Conservation (phyloP, 1,139 yeast genomes). For the Pneumocystis sp. region DNA sequence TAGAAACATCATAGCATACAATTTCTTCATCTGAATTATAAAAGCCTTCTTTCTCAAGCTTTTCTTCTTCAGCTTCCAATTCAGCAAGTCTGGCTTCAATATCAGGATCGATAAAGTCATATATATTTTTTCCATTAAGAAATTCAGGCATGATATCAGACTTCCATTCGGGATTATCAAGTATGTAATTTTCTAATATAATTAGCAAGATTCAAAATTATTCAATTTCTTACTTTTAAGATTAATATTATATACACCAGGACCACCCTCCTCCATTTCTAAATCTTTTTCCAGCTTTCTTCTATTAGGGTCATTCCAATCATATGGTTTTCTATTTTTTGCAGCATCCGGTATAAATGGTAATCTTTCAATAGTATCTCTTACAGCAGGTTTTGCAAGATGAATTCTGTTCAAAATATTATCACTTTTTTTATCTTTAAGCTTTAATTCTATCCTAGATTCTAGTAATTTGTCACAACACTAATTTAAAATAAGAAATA, state of each 20-base stretch:
- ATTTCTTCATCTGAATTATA: conserved; percentile 64
- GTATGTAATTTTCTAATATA: conserved; percentile 53
- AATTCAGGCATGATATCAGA: conserved; percentile 94
- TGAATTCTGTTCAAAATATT: conserved; percentile 89
- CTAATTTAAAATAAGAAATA: conserved; percentile 23
- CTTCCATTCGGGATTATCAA: conserved; percentile 97
- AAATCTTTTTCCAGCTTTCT: conserved; percentile 71
- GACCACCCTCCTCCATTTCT: conserved; percentile 93
- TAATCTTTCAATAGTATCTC: conserved; percentile 66
- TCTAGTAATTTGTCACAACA: conserved; percentile 95
- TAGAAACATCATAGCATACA: conserved; percentile 9
- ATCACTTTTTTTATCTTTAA: conserved; percentile 83
- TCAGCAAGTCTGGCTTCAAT: conserved; percentile 86
- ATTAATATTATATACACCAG: conserved; percentile 92
- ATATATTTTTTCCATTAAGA: conserved; percentile 87
- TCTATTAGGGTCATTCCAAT: conserved; percentile 60
- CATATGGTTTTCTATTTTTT: conserved; percentile 49
- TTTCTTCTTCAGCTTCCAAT: conserved; percentile 92
- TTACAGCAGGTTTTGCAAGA: conserved; percentile 74
- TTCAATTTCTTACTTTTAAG: conserved; percentile 32
- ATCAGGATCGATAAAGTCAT: conserved; percentile 93
- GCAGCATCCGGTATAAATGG: conserved; percentile 70
- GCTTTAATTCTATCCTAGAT: conserved; percentile 90
- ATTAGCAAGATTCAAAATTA: background rate
- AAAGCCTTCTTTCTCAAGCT: conserved; percentile 84